Evolutionary conservation across 2,329 filamentous ascomycete genomes (phyloP), one percentile per base, ranked within the genome.

Genomic region (Torrubiellomyces zombiae): DNA sequence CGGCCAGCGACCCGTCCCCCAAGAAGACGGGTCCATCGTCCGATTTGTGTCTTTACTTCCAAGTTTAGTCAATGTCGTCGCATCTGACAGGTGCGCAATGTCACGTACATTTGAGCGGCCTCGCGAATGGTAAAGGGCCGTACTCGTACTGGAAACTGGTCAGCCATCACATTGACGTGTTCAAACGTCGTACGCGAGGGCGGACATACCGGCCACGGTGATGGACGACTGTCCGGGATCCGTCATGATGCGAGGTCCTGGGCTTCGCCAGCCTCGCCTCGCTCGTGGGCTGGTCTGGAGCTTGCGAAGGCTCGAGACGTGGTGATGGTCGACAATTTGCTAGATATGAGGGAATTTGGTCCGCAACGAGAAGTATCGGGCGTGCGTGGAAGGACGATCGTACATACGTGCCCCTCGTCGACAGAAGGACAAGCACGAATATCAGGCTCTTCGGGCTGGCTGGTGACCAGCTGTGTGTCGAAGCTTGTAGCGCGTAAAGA

Each of bases 1-100:
- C 78, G n/a, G 89, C 89, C 28, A 98, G 63, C 11, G 86, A 95
- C 31, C 89, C 89, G 49, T 98, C 89, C 32, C 89, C 89, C n/a
- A 98, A 67, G 47, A 98, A 98, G 18, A 93, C 53, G 5, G 81
- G 83, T 27, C 75, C 74, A 50, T 94, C 86, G 40, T 98, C 86
- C 42, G 55, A 67, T 45, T 63, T 69, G 25, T 71, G 63, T 38
- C 67, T 71, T 36, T 9, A 15, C 16, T 9, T 13, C 5, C 5
- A 18, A 16, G 20, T 26, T 38, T 14, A 37, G 28, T 25, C 18
- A 10, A 20, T 12, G 12, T 7, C 7, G n/a, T 20, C 12, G 20
- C 4, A n/a, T 18, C 9, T 4, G 23, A 22, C 10, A n/a, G 16
- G 24, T 10, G 14, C 13, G 20, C 16, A 16, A 23, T 7, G n/a